Evolutionary conservation across 352 stramenopile species (phyloP).

Genomic region (Peronospora farinosa): DNA sequence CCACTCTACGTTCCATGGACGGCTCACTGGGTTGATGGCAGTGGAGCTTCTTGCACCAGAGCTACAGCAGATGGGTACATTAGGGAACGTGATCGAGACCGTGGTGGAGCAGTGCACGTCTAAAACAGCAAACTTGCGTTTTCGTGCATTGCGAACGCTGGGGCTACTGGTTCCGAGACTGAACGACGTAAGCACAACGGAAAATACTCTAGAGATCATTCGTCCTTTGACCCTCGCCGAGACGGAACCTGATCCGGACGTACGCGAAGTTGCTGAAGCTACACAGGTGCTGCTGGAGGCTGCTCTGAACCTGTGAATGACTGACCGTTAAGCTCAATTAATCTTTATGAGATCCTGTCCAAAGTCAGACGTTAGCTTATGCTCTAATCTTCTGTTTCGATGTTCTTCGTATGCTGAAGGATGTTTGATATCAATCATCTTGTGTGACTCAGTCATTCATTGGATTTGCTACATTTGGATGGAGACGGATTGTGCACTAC

Average conservation of each 20-base stretch:
- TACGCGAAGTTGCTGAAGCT: conserved; percentile 62
- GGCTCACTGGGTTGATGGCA: conserved; percentile 59
- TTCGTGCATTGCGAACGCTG: conserved; percentile 70
- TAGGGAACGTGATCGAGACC: conserved; percentile 53
- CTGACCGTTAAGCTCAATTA: not conserved
- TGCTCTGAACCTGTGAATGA: conserved; percentile 37
- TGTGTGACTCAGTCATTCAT: not conserved
- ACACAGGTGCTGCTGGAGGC: conserved; percentile 51
- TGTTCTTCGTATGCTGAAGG: too few species aligned
- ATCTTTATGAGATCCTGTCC: too few species aligned
- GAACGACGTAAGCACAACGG: conserved; percentile 55
- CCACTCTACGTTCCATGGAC: conserved; percentile 66
- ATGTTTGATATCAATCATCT: too few species aligned
- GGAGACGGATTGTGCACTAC: conserved; percentile 22
- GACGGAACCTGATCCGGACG: conserved; percentile 64
- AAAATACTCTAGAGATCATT: conserved; percentile 74
- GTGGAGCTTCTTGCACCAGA: conserved; percentile 58
- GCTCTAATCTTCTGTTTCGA: not conserved
- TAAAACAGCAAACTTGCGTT: conserved; percentile 76
- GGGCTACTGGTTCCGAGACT: conserved; percentile 55
- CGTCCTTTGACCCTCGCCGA: conserved; percentile 50
- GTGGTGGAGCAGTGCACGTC: conserved; percentile 74
- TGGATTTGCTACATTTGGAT: conserved; percentile 7
- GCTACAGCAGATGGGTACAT: conserved; percentile 61
- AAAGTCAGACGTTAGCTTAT: conserved; percentile 1